Evolutionary conservation across 2,329 filamentous ascomycete genomes (phyloP).

Genomic region (Cladophialophora carrionii): DNA sequence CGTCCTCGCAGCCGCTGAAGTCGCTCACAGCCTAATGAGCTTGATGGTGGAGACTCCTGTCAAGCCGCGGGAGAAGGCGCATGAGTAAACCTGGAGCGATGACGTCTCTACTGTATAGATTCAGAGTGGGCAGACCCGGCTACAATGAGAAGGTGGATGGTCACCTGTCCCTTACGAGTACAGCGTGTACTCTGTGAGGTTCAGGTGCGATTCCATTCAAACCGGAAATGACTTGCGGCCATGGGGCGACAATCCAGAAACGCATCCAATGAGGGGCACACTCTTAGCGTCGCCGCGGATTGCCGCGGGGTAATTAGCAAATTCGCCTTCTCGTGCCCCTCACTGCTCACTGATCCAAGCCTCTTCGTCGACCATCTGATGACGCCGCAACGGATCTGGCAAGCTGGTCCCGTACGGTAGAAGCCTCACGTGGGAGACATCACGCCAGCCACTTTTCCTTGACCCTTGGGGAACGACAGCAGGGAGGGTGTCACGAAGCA

Average conservation of each 20-base stretch:
- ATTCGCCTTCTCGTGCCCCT: not conserved
- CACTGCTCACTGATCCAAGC: not conserved
- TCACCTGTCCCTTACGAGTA: no score
- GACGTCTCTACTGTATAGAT: not conserved
- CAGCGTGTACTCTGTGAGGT: no score
- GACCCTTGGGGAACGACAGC: not conserved
- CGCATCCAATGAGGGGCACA: no score
- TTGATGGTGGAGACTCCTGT: conserved; percentile 39
- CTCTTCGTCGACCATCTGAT: not conserved
- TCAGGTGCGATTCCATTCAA: no score
- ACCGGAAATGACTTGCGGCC: no score
- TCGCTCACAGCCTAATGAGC: conserved; percentile 53
- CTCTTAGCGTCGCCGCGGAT: no score
- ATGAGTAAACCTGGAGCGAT: not conserved
- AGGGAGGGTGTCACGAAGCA: not conserved
- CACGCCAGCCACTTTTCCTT: not conserved
- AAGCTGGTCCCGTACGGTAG: not conserved
- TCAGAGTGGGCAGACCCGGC: not conserved
- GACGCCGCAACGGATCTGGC: no score
- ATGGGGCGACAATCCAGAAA: no score
- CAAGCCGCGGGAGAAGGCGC: conserved; percentile 23
- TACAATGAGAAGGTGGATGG: not conserved
- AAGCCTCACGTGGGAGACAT: not conserved
- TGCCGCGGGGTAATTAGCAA: not conserved
- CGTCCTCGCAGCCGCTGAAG: conserved; percentile 58